Evolutionary conservation across 2,329 filamentous ascomycete species (phyloP).

Genomic region (Beauveria caledonica): DNA sequence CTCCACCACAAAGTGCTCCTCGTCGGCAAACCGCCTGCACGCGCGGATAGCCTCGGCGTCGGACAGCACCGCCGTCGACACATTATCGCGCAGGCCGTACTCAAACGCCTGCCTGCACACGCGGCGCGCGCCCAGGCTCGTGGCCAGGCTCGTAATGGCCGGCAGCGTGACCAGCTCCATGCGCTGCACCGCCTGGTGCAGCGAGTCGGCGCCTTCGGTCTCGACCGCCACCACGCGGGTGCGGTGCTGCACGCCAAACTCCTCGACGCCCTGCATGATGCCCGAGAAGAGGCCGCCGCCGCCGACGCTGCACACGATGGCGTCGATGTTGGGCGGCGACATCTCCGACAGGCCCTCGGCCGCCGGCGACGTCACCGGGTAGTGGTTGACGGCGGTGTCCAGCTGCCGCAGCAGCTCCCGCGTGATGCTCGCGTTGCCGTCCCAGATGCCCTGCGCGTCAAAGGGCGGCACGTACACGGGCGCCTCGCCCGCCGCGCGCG

Average conservation of each 20-base stretch:
- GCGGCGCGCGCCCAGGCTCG: slow-evolving; percentile 57
- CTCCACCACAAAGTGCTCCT: slow-evolving; percentile 24
- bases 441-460: slow-evolving; percentile 58
- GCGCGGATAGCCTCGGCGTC: slow-evolving; percentile 21
- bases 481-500: slow-evolving; percentile 21
- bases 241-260: slow-evolving; percentile 16
- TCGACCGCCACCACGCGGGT: slow-evolving; percentile 59
- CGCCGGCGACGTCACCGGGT: slow-evolving; percentile 48
- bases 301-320: slow-evolving; percentile 65
- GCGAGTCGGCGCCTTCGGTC: slow-evolving; percentile 61
- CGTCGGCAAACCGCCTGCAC: slow-evolving; percentile 21
- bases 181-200: slow-evolving; percentile 48
- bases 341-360: slow-evolving; percentile 59
- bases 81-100: slow-evolving; percentile 20
- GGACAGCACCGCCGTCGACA: slow-evolving; percentile 20
- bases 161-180: slow-evolving; percentile 52
- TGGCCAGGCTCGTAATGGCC: slow-evolving; percentile 63
- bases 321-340: slow-evolving; percentile 39
- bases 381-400: slow-evolving; percentile 16
- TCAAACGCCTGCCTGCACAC: slow-evolving; percentile 45
- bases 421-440: slow-evolving; percentile 51
- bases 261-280: slow-evolving; percentile 53
- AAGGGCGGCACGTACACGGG: slow-evolving; percentile 59
- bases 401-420: slow-evolving; percentile 34
- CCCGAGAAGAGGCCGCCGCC: slow-evolving; percentile 77